phyloP scores from a whole-genome alignment of 352 stramenopile species.

The Globisporangium cylindrosporum region DNA sequence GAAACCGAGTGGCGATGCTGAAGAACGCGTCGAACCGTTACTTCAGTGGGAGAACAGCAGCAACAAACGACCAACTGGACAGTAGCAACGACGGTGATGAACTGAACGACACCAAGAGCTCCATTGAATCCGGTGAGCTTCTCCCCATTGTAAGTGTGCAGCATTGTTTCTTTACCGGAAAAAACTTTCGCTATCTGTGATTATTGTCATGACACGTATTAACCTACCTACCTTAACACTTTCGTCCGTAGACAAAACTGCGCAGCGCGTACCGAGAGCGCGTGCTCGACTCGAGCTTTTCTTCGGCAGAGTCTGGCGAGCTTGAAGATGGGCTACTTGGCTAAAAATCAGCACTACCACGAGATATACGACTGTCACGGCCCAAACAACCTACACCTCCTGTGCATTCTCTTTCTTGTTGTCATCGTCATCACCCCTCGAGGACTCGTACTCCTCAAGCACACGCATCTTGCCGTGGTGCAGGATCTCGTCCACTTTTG shows the following conservation, averaged over 20 bases:
- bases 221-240: background rate
- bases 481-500: slow-evolving; percentile 40
- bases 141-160: slow-evolving; percentile 25
- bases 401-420: slow-evolving; percentile 10
- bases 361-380: background rate
- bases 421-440: background rate
- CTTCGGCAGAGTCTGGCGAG: slow-evolving; percentile 39
- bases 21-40: slow-evolving; percentile 23
- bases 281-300: slow-evolving; percentile 22
- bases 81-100: slow-evolving; percentile 1
- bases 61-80: slow-evolving; percentile 4
- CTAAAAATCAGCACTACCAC: background rate
- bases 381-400: background rate
- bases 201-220: background rate
- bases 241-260: slow-evolving; percentile 15
- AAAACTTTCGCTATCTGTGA: background rate
- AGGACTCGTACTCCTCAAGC: slow-evolving; percentile 21
- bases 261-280: slow-evolving; percentile 18
- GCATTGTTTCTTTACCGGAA: background rate
- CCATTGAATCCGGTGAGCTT: slow-evolving; percentile 58
- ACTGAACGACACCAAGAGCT: slow-evolving; percentile 22
- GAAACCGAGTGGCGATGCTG: slow-evolving; percentile 22
- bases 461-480: slow-evolving; percentile 31
- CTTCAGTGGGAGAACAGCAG: background rate
- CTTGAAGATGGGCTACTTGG: slow-evolving; percentile 23